phyloP scores from a whole-genome alignment of 768 basidiomycete species.

The Leccinum ochraceum region DNA sequence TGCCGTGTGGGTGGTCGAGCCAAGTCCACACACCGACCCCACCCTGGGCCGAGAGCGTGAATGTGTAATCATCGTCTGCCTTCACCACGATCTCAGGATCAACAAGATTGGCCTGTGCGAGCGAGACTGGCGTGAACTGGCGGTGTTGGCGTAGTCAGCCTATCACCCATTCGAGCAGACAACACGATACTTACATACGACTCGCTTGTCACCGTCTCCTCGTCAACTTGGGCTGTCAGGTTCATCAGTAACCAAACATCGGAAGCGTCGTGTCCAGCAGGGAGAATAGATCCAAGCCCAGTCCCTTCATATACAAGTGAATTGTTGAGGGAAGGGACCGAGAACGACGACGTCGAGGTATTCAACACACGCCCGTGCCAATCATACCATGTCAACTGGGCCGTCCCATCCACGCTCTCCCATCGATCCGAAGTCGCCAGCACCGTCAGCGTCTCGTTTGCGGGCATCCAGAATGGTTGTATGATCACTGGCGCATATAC shows the following conservation, averaged over 20 bases:
- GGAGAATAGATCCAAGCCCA: conserved; percentile 49
- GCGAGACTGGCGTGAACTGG: conserved; percentile 52
- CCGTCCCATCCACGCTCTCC: conserved; percentile 46
- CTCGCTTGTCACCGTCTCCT: conserved; percentile 47
- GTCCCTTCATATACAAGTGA: conserved; percentile 41
- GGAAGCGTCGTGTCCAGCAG: conserved; percentile 37
- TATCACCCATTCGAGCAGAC: neutral
- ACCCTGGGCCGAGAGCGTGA: conserved; percentile 52
- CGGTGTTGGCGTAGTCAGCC: too few relatives aligned
- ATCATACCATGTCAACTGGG: conserved; percentile 58
- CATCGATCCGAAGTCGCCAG: conserved; percentile 54
- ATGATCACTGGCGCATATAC: conserved; percentile 49
- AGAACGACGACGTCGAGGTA: conserved; percentile 40
- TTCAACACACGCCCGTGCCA: conserved; percentile 47
- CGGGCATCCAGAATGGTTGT: conserved; percentile 58
- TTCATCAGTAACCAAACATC: conserved; percentile 57
- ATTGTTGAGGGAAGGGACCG: conserved; percentile 51
- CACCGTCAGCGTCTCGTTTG: conserved; percentile 48
- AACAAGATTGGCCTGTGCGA: conserved; percentile 30
- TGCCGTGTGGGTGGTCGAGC: conserved; percentile 59
- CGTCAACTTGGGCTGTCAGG: conserved; percentile 45
- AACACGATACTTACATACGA: conserved; percentile 43
- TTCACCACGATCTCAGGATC: too few relatives aligned
- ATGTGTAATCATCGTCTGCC: conserved; percentile 37
- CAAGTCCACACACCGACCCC: conserved; percentile 61